Conservation (phyloP, 2,329 filamentous ascomycete genomes). For the Sporothrix phasma region DNA sequence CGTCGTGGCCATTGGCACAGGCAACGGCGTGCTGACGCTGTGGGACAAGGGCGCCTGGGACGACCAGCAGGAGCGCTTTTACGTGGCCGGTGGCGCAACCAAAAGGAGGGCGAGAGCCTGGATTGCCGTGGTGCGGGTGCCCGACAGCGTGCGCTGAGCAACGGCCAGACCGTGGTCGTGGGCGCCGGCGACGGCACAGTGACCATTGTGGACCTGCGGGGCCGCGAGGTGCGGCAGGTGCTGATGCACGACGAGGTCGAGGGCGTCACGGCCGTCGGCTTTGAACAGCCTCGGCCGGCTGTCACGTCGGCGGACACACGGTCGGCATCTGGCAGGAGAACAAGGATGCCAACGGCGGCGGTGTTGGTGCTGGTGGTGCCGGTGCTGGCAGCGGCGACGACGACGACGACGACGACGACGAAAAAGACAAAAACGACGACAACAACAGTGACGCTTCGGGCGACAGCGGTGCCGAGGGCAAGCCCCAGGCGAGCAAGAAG, state of each 20-base stretch:
- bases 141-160: conserved; percentile 53
- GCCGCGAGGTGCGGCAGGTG: conserved; percentile 59
- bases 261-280: conserved; percentile 69
- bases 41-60: conserved; percentile 96
- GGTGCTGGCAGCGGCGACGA: background rate
- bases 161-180: conserved; percentile 63
- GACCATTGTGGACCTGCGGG: conserved; percentile 63
- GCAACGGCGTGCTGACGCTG: conserved; percentile 72
- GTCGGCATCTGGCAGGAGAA: conserved; percentile 85
- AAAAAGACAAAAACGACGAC: conserved; percentile 22
- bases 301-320: conserved; percentile 71
- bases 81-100: conserved; percentile 50
- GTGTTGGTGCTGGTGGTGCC: background rate
- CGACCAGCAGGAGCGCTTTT: conserved; percentile 83
- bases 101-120: conserved; percentile 59
- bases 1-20: conserved; percentile 64
- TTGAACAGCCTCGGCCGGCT: conserved; percentile 78
- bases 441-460: conserved; percentile 36
- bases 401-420: conserved; percentile 26
- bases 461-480: conserved; percentile 40
- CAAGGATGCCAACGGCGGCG: conserved; percentile 28
- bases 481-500: conserved; percentile 30
- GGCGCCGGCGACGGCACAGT: conserved; percentile 75
- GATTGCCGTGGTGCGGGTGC: conserved; percentile 67
- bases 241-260: conserved; percentile 78